Evolutionary conservation across 2,329 filamentous ascomycete genomes (phyloP).

Genomic region (Verticillium albo-atrum): DNA sequence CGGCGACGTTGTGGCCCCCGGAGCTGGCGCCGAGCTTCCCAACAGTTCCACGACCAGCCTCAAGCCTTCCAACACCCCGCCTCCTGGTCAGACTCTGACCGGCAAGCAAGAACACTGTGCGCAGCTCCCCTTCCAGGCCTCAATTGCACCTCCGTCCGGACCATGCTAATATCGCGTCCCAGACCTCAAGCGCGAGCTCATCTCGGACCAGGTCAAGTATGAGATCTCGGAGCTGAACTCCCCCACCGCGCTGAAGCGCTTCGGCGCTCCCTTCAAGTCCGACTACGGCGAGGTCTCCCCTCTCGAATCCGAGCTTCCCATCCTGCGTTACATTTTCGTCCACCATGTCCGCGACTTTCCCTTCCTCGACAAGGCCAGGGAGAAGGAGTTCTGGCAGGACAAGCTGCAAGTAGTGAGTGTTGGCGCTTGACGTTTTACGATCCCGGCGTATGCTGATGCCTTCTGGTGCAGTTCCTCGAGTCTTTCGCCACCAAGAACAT

Average conservation of each 20-base stretch:
- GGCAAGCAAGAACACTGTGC: slow-evolving; percentile 97
- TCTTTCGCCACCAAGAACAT: slow-evolving; percentile 97
- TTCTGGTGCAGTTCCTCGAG: slow-evolving; percentile 70
- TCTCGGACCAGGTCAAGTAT: slow-evolving; percentile 81
- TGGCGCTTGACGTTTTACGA: background rate
- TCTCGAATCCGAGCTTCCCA: slow-evolving; percentile 87
- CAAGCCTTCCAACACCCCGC: slow-evolving; percentile 22
- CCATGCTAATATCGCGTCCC: slow-evolving; percentile 1
- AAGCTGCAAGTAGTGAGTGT: slow-evolving; percentile 83
- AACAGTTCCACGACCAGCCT: slow-evolving; percentile 15
- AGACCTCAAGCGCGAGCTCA: slow-evolving; percentile 95
- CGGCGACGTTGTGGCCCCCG: slow-evolving; percentile 11
- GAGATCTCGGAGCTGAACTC: slow-evolving; percentile 93
- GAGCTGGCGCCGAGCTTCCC: slow-evolving; percentile 10
- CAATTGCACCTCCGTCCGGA: background rate
- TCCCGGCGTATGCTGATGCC: slow-evolving; percentile 3
- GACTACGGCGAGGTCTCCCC: slow-evolving; percentile 90
- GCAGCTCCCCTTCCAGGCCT: slow-evolving; percentile 20
- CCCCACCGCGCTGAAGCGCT: slow-evolving; percentile 88
- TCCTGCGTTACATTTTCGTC: slow-evolving; percentile 95
- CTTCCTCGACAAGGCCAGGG: slow-evolving; percentile 90
- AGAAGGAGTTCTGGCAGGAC: slow-evolving; percentile 99
- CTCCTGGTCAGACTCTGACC: slow-evolving; percentile 57
- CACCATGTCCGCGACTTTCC: slow-evolving; percentile 97
- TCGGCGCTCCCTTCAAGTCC: slow-evolving; percentile 92